These are phyloP conservation scores for Chaetomium tenue DNA, from an alignment of 495 filamentous ascomycete genomes.

Conservation along the genomic window DNA sequence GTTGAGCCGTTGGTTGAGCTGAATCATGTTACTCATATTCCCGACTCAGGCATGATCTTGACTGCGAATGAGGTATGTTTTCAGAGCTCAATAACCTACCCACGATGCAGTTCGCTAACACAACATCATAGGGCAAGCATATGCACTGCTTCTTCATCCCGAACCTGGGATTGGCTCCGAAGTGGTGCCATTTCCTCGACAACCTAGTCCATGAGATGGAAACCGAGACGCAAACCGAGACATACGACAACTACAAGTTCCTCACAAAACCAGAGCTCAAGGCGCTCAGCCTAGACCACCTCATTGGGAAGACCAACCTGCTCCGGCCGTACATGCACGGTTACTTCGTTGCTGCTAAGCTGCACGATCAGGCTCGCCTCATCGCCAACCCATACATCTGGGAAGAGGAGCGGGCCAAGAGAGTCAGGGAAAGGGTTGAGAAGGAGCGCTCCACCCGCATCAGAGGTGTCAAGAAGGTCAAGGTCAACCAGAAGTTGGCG, in stretches of 20 bases:
- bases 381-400: constrained; percentile 90
- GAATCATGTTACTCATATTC: constrained; percentile 85
- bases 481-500: constrained; percentile 80
- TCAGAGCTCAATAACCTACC: constrained; percentile 25
- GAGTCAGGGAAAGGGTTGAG: constrained; percentile 86
- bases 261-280: constrained; percentile 80
- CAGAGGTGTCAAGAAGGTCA: constrained; percentile 85
- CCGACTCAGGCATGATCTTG: constrained; percentile 83
- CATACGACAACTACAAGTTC: constrained; percentile 99
- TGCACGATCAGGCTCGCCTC: constrained; percentile 92
- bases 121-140: constrained; percentile 31
- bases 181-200: constrained; percentile 95
- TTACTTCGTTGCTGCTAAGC: constrained; percentile 87
- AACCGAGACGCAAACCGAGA: constrained; percentile 65
- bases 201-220: constrained; percentile 99
- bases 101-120: neutral
- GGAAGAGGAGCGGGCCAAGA: constrained; percentile 83
- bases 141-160: constrained; percentile 95
- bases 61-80: constrained; percentile 94
- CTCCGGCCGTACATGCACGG: constrained; percentile 97
- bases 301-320: constrained; percentile 81
- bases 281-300: constrained; percentile 75
- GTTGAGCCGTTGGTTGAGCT: constrained; percentile 94
- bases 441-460: constrained; percentile 92
- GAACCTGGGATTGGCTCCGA: constrained; percentile 78